These are phyloP conservation scores for Coemansia sp. DNA, from an alignment of 192 early-diverging fungal genomes.

Conservation along the genomic window DNA sequence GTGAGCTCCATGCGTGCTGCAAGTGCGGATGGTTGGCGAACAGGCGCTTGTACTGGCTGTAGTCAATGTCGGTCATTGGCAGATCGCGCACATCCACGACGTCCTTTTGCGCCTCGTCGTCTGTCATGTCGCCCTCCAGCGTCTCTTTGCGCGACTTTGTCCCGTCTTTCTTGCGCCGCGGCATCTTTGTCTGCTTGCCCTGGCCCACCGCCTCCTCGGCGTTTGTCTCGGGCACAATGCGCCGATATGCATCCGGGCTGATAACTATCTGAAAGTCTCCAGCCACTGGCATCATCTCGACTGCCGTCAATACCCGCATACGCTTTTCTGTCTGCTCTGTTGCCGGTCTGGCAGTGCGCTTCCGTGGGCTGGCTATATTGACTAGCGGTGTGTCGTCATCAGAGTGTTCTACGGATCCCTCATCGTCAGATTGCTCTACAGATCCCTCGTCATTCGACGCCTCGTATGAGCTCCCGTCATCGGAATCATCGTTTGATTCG, in stretches of 20 bases:
- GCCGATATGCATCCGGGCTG: constrained; percentile 4
- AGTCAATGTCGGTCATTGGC: constrained; percentile 36
- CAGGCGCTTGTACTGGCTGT: constrained; percentile 30
- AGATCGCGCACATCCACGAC: constrained; percentile 16
- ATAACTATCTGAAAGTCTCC: constrained; percentile 34
- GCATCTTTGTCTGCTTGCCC: not conserved
- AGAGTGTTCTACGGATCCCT: not conserved
- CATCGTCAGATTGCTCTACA: not conserved
- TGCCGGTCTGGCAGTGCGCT: not conserved
- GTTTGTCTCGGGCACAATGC: not conserved
- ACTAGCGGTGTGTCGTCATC: not conserved
- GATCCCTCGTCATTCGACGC: not conserved
- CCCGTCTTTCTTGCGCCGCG: constrained; percentile 14
- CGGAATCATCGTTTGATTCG: too few relatives aligned
- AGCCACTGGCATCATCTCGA: constrained; percentile 41
- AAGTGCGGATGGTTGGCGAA: constrained; percentile 45
- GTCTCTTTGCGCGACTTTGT: constrained; percentile 17
- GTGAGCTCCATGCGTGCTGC: constrained; percentile 35
- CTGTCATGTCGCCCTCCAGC: constrained; percentile 32
- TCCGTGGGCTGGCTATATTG: not conserved
- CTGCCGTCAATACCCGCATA: constrained; percentile 9
- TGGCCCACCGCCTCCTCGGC: not conserved
- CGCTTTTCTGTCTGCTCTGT: not conserved
- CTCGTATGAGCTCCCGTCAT: not conserved
- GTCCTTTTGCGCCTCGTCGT: constrained; percentile 1